A percentile compares a stretch with the other conserved stretches of the same genome.
Evolutionary conservation across 768 basidiomycete genomes (phyloP).

Genomic region (Peribolospora kevripleyi): DNA sequence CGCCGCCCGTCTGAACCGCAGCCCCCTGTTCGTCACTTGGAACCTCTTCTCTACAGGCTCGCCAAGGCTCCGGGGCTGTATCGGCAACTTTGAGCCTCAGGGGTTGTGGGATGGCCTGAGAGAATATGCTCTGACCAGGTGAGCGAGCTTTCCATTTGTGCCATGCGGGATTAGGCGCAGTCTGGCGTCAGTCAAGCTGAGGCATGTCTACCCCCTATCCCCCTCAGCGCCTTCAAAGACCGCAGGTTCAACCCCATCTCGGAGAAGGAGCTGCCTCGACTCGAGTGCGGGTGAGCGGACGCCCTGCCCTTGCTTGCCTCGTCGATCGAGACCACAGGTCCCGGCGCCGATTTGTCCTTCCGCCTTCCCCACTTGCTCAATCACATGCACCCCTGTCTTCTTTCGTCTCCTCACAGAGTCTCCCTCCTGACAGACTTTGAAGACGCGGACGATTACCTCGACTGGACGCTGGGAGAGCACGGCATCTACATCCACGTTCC

Average conservation of each 20-base stretch:
- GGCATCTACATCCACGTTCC: constrained; percentile 75
- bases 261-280: constrained; percentile 42
- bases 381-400: neutral
- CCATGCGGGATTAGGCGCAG: too few species aligned
- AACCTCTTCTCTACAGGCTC: constrained; percentile 40
- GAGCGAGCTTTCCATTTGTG: neutral
- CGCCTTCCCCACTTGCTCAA: neutral
- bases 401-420: constrained; percentile 29
- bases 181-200: neutral
- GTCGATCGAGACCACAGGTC: too few species aligned
- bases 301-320: neutral
- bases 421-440: constrained; percentile 88
- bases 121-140: constrained; percentile 69
- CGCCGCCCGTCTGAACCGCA: constrained; percentile 15
- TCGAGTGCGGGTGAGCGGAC: constrained; percentile 59
- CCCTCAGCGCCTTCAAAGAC: constrained; percentile 54
- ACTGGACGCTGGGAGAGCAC: constrained; percentile 80
- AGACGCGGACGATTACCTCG: constrained; percentile 54
- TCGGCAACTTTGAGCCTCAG: constrained; percentile 69
- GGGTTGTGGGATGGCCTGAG: constrained; percentile 47
- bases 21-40: constrained; percentile 95
- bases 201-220: neutral
- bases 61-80: constrained; percentile 63
- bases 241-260: constrained; percentile 57
- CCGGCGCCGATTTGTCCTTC: too few species aligned